These are phyloP conservation scores for Coemansia sp. DNA, from an alignment of 192 early-diverging fungal species.

Conservation along the genomic window DNA sequence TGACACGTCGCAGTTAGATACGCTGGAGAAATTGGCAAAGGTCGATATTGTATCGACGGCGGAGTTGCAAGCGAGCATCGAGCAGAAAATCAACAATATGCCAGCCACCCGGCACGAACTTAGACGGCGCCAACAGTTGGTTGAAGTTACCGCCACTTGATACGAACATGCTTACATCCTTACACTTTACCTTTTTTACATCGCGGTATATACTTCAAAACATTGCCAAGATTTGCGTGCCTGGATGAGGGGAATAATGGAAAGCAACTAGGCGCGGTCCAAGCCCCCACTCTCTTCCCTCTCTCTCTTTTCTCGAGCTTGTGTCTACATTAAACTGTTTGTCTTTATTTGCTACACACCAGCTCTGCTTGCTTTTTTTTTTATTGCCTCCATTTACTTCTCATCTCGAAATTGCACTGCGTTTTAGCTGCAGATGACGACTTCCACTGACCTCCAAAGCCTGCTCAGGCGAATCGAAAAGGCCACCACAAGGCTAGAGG, in stretches of 20 bases:
- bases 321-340: background rate
- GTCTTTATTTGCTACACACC: no score
- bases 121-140: conserved; percentile 39
- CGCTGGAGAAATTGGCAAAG: conserved; percentile 3
- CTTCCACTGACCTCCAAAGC: conserved; percentile 49
- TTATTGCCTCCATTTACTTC: conserved; percentile 1
- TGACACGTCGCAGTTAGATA: background rate
- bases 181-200: background rate
- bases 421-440: conserved; percentile 32
- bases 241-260: no score
- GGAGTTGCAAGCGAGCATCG: conserved; percentile 11
- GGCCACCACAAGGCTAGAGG: conserved; percentile 88
- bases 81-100: background rate
- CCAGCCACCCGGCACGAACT: conserved; percentile 7
- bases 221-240: background rate
- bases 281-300: no score
- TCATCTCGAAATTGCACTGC: conserved; percentile 8
- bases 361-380: background rate
- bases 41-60: conserved; percentile 12
- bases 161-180: background rate
- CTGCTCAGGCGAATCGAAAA: conserved; percentile 91
- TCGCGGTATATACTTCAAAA: background rate
- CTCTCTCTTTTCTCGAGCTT: background rate
- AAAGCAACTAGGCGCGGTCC: no score
- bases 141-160: conserved; percentile 34